Base-by-base conservation (phyloP, 2,329 filamentous ascomycete species). In the Stagonosporopsis tanaceti region DNA sequence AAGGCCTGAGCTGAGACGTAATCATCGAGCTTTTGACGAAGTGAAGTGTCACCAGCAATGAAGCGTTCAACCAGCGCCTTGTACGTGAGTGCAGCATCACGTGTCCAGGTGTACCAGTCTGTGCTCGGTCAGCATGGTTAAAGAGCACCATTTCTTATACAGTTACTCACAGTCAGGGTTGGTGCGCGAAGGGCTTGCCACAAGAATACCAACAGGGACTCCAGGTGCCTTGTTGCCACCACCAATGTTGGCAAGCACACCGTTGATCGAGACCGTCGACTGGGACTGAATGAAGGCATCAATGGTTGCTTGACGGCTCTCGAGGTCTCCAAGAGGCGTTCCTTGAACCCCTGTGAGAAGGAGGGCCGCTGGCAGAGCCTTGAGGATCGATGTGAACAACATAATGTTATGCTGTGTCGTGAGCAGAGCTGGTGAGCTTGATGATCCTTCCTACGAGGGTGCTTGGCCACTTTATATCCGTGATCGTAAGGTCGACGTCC, bases 21-120 rank as follows among this genome's bases (percentile, higher is more conserved):
- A 65, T 90, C 82, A 63, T 90, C 81, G 45, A 94, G 88, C 34
- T 82, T 74, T 7, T 73, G 77, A 66, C 89, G 86, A 20, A 92
- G 78, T 15, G 76, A 75, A 1, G 79, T 76, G 63, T 89, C 84
- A 40, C 88, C 89, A 17, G 62, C 79, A 56, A 85, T 78, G 70
- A 92, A 89, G 20, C 85, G 81, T 65, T 93, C 90, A 8, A 90
- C 80, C 15, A 93, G 76, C 24, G 80, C 79, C 77, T 91, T 92
- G 78, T 90, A 85, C 2, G 87, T 86, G 28, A 93, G 80, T 24
- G 87, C 89, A 15, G 88, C 84, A 73, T 94, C 91, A 68, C 91
- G 81, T 1, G 88, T 92, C 91, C 91, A 94, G 1, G 89, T 92
- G 69, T 87, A 93, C 70, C 84, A 93, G 74, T 93, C 89, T 91